A percentile compares a stretch with the other conserved stretches of the same genome.
Conservation (phyloP, 306 rosid species). For the Dalbergia cochinchinensis region DNA sequence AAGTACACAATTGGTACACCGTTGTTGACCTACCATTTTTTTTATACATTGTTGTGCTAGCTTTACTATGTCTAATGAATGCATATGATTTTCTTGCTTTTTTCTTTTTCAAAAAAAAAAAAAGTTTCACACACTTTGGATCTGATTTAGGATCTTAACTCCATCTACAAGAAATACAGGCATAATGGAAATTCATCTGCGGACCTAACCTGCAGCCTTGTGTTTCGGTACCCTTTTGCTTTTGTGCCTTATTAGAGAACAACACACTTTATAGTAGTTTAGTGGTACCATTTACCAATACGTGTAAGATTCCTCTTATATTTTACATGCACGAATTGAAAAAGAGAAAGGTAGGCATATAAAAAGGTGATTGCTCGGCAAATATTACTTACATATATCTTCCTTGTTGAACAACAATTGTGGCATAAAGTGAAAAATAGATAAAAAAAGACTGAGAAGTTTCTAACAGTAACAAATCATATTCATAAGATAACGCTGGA, state of each 20-base stretch:
- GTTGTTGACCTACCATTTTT: not conserved
- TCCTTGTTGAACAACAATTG: not conserved
- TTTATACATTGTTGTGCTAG: not conserved
- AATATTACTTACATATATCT: not conserved
- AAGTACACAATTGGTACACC: not conserved
- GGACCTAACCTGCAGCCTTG: conserved; percentile 23
- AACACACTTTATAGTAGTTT: not conserved
- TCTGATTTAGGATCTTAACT: not conserved
- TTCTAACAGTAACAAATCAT: not conserved
- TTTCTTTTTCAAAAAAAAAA: not conserved
- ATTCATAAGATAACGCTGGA: not conserved
- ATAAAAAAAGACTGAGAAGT: not conserved
- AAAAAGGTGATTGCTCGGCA: not conserved
- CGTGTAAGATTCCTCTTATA: not conserved
- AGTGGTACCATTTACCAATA: conserved; percentile 5
- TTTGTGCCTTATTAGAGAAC: conserved; percentile 17
- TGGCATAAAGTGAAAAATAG: conserved; percentile 13
- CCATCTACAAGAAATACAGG: conserved; percentile 1
- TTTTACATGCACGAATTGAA: not conserved
- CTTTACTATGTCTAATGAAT: not conserved
- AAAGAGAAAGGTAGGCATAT: too few species aligned
- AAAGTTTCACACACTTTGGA: not conserved
- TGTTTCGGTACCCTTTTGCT: not conserved
- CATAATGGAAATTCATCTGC: not conserved
- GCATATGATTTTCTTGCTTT: not conserved